A percentile compares a stretch with the other conserved stretches of the same genome.
phyloP scores from a whole-genome alignment of 2,329 filamentous ascomycete species.

The Colletotrichum costaricense region DNA sequence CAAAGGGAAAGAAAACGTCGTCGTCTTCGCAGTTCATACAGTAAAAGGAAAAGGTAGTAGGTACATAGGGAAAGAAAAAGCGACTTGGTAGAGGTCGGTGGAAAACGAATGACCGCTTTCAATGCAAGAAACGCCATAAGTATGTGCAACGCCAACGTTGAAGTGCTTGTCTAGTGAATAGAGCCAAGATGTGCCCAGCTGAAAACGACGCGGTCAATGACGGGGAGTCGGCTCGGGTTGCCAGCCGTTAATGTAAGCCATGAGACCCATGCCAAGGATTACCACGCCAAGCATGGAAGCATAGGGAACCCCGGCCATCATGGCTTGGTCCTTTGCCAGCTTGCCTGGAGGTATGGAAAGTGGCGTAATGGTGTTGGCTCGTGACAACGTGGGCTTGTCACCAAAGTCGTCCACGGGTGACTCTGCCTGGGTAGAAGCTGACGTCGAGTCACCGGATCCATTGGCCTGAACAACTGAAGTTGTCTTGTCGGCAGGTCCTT shows the following conservation, averaged over 20 bases:
- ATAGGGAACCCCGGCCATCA: conserved; percentile 75
- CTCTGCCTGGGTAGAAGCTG: conserved; percentile 30
- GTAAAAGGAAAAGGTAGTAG: conserved; percentile 13
- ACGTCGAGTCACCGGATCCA: conserved; percentile 15
- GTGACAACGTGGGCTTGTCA: conserved; percentile 57
- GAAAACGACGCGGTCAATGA: conserved; percentile 38
- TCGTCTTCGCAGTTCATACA: conserved; percentile 24
- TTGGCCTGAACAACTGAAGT: conserved; percentile 5
- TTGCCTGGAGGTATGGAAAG: conserved; percentile 51
- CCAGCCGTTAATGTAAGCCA: conserved; percentile 90
- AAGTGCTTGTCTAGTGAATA: conserved; percentile 28
- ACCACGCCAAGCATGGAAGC: conserved; percentile 87
- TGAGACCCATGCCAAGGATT: conserved; percentile 82
- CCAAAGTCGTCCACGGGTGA: conserved; percentile 46
- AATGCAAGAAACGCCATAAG: conserved; percentile 32
- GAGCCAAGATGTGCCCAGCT: background rate
- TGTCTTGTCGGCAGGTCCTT: conserved; percentile 17
- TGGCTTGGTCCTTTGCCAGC: conserved; percentile 55
- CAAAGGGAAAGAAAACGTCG: conserved; percentile 14
- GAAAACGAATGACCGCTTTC: conserved; percentile 32
- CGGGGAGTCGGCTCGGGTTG: conserved; percentile 60
- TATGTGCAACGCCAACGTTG: conserved; percentile 30
- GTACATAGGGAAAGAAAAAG: conserved; percentile 27
- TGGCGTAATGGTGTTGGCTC: conserved; percentile 62
- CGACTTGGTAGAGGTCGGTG: conserved; percentile 14